Conservation (phyloP, 2,329 filamentous ascomycete species). For the Trichoderma koningiopsis region DNA sequence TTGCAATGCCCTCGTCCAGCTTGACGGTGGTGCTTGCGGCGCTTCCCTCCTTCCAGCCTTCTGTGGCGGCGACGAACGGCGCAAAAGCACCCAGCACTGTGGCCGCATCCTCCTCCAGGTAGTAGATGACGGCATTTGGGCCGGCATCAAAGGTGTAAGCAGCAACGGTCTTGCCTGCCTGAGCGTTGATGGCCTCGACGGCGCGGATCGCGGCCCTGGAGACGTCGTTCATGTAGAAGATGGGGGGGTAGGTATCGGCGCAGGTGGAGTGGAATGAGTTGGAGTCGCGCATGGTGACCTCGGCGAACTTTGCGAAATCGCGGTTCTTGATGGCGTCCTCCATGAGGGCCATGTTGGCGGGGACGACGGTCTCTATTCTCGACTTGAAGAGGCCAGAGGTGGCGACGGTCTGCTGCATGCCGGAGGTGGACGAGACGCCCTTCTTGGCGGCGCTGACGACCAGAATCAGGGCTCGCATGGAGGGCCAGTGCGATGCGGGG, state of each 20-base stretch:
- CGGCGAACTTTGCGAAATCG: conserved; percentile 85
- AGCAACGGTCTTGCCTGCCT: conserved; percentile 76
- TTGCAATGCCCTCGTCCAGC: conserved; percentile 66
- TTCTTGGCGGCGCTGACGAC: conserved; percentile 95
- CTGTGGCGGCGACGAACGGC: conserved; percentile 61
- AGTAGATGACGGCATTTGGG: conserved; percentile 96
- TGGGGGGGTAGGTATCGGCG: conserved; percentile 92
- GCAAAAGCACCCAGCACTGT: conserved; percentile 79
- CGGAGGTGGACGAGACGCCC: conserved; percentile 86
- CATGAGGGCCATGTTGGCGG: conserved; percentile 80
- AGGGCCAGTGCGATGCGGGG: conserved; percentile 87
- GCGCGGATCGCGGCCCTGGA: conserved; percentile 83
- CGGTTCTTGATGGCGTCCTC: conserved; percentile 74
- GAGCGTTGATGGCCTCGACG: conserved; percentile 84
- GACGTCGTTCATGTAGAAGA: conserved; percentile 98
- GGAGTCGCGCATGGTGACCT: conserved; percentile 93
- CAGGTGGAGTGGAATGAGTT: conserved; percentile 97
- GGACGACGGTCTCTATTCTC: conserved; percentile 75
- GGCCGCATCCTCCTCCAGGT: conserved; percentile 75
- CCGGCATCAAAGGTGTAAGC: conserved; percentile 98
- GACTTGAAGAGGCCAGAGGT: conserved; percentile 86
- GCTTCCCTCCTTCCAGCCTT: conserved; percentile 69
- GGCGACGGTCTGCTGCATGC: conserved; percentile 95
- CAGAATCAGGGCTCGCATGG: conserved; percentile 89
- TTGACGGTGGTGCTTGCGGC: conserved; percentile 56